Evolutionary conservation across 129 eudicot genomes (phyloP).

Genomic region (carrot (Daucus carota)): DNA sequence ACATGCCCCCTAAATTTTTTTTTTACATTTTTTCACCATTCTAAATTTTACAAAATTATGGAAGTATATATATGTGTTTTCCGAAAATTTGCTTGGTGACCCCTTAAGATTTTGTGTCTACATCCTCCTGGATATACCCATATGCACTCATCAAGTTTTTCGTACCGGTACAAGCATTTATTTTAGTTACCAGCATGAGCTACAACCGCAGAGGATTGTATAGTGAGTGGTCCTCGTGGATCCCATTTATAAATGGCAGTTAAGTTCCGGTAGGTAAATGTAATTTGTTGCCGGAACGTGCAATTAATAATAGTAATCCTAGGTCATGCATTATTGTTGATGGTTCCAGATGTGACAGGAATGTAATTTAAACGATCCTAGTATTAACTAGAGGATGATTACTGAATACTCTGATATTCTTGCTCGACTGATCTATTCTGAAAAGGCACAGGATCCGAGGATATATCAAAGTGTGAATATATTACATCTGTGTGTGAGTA

Average conservation of each 20-base stretch:
- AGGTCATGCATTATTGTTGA: neutral
- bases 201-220: neutral
- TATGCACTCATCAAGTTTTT: neutral
- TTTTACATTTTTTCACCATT: no score
- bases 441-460: no score
- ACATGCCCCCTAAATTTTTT: no score
- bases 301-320: neutral
- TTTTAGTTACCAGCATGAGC: neutral
- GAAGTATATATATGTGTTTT: no score
- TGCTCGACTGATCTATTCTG: neutral
- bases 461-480: no score
- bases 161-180: neutral
- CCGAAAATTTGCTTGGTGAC: no score
- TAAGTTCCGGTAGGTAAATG: neutral
- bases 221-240: neutral
- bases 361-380: no score
- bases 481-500: neutral
- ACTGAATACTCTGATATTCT: no score
- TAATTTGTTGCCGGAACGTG: neutral
- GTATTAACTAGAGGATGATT: no score
- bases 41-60: no score
- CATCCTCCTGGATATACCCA: no score
- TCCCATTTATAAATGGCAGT: neutral
- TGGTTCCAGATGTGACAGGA: neutral
- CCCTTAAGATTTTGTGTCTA: no score